phyloP scores from a whole-genome alignment of 2,329 filamentous ascomycete genomes.

The Alternaria sp. region DNA sequence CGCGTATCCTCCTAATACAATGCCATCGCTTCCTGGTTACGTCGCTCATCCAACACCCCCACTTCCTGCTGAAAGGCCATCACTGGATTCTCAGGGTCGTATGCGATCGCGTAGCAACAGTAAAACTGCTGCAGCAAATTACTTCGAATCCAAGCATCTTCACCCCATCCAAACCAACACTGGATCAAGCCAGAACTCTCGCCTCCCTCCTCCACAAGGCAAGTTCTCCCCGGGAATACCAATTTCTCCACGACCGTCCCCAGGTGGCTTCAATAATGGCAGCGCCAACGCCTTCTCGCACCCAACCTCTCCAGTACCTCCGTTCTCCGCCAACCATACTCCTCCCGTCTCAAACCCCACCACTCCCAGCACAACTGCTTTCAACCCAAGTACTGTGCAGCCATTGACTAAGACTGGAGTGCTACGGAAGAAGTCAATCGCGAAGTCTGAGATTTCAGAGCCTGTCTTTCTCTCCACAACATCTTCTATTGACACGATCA shows the following conservation, averaged over 20 bases:
- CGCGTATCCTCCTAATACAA: conserved; percentile 42
- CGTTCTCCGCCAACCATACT: conserved; percentile 63
- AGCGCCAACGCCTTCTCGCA: conserved; percentile 43
- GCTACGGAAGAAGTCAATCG: conserved; percentile 65
- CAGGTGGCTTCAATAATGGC: conserved; percentile 49
- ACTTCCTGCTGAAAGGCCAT: conserved; percentile 37
- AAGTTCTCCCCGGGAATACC: conserved; percentile 45
- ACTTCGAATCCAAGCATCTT: conserved; percentile 51
- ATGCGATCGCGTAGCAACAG: conserved; percentile 51
- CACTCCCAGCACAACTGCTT: conserved; percentile 51
- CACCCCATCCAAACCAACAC: conserved; percentile 48
- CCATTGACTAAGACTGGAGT: conserved; percentile 38
- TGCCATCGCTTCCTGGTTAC: conserved; percentile 48
- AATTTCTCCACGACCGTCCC: conserved; percentile 50
- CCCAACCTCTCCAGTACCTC: conserved; percentile 57
- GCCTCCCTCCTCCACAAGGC: conserved; percentile 33
- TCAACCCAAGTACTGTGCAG: conserved; percentile 42
- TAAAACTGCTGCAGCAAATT: conserved; percentile 41
- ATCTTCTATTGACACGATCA: conserved; percentile 66
- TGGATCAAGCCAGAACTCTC: conserved; percentile 32
- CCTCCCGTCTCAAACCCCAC: conserved; percentile 61
- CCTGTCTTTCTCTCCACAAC: conserved; percentile 64
- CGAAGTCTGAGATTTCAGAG: conserved; percentile 70
- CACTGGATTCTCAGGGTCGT: conserved; percentile 38
- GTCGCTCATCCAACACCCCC: conserved; percentile 41